Evolutionary conservation across 129 eudicot species (phyloP), one percentile per base, ranked within the genome.

Genomic region (Arctium minus): DNA sequence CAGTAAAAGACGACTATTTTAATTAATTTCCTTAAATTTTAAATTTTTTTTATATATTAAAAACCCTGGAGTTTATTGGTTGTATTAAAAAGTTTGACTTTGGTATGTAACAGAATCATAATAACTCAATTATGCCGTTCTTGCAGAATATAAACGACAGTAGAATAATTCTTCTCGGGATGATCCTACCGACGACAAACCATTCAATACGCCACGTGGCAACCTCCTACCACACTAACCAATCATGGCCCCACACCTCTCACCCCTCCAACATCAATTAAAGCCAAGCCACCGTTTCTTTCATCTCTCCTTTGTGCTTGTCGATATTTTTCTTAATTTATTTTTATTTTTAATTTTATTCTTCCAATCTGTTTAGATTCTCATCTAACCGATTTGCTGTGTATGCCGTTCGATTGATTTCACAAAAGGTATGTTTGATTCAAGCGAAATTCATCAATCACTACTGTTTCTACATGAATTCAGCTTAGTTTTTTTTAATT

Each of bases 201-300:
- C 67, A 68, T 65, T 42, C 71, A 44, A 75, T 70, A 70, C 27
- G 85, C 81, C 85, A 82, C 85, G 85, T 82, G 85, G 85, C 85
- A 75, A 37, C 76, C 27, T 31, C 81, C 60, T 67, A 75, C 81
- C 40, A 69, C 81, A 82, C 85, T 70, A 15, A 70, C 68, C 77
- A 70, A 80, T 80, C 13, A 46, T 22, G 83, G 70, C 7, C 83
- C 83, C 83, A 82, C 85, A 29, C 65, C 68, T 31, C 65, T 67
- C 80, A 22, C 27, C 27, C 27, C 27, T 22, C 27, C 27, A 22
- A 22, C 27, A 22, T 22, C 27, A 13, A 40, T 73, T 73, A 73
- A 38, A 31, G 35, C 76, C 70, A 38, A 31, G 35, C 76, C 70
- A 27, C 68, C 70, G 3, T 79, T 40, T 60, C 29, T 60, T 29